Percentiles rank a stretch among this genome's conserved stretches.
Evolutionary conservation across 495 filamentous ascomycete genomes (phyloP).

Genomic region (Trichoderma asperelloides): DNA sequence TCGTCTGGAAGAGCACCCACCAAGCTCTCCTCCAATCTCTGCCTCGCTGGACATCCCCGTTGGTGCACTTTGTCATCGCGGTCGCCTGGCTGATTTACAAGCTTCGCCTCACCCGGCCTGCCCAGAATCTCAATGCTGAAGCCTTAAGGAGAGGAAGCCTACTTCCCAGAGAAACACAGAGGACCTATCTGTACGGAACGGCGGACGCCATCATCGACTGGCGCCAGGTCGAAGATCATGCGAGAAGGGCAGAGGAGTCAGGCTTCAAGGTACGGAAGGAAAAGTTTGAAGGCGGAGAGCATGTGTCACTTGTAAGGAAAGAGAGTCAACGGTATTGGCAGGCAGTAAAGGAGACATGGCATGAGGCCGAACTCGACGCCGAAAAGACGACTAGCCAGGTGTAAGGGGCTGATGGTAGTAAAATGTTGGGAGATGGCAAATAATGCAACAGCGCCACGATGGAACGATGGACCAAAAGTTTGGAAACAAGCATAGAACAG

Average conservation of each 20-base stretch:
- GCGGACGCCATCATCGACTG: constrained; percentile 32
- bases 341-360: constrained; percentile 29
- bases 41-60: constrained; percentile 17
- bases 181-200: constrained; percentile 34
- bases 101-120: constrained; percentile 14
- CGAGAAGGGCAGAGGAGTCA: constrained; percentile 20
- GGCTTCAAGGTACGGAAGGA: constrained; percentile 28
- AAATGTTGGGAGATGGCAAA: neutral
- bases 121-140: constrained; percentile 23
- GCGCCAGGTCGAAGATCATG: constrained; percentile 32
- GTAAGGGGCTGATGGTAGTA: neutral
- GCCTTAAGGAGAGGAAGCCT: constrained; percentile 1
- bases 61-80: constrained; percentile 21
- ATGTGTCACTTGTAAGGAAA: constrained; percentile 33
- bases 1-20: constrained; percentile 19
- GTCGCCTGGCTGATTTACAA: constrained; percentile 24
- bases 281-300: constrained; percentile 26
- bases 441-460: neutral
- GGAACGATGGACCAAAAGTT: neutral
- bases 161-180: constrained; percentile 23
- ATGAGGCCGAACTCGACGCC: constrained; percentile 14
- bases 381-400: neutral
- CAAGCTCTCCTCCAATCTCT: constrained; percentile 22
- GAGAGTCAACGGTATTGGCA: constrained; percentile 35
- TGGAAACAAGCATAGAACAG: neutral